phyloP scores from a whole-genome alignment of 352 stramenopile species.

The Phytophthora multivora region DNA sequence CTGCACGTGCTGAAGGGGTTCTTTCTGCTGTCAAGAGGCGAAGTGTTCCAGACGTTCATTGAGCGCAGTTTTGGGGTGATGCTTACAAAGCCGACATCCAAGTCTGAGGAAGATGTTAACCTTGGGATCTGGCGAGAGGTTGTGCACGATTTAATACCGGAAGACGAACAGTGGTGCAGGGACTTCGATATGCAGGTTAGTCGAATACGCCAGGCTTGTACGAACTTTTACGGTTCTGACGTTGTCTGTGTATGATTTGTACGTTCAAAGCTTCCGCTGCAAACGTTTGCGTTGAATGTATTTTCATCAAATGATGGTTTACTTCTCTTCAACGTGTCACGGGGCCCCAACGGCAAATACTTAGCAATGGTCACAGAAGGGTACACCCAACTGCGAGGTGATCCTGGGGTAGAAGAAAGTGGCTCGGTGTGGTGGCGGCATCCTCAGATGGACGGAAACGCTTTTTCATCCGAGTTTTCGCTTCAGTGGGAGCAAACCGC shows the following conservation, averaged over 20 bases:
- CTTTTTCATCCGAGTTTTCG: slow-evolving; percentile 50
- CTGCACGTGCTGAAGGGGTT: slow-evolving; percentile 65
- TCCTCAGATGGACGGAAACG: slow-evolving; percentile 39
- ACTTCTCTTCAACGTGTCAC: slow-evolving; percentile 27
- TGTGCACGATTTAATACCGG: slow-evolving; percentile 53
- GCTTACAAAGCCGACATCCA: slow-evolving; percentile 45
- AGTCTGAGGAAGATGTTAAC: slow-evolving; percentile 72
- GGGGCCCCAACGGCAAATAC: slow-evolving; percentile 35
- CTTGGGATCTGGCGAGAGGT: slow-evolving; percentile 59
- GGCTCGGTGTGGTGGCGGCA: slow-evolving; percentile 59
- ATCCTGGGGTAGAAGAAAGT: slow-evolving; percentile 20
- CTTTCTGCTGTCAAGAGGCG: slow-evolving; percentile 68
- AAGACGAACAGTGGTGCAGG: slow-evolving; percentile 43
- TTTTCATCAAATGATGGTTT: slow-evolving; percentile 49
- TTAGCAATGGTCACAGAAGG: slow-evolving; percentile 21
- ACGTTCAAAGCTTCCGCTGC: slow-evolving; percentile 47
- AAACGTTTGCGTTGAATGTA: slow-evolving; percentile 54
- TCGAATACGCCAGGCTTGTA: not conserved
- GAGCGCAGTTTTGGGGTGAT: slow-evolving; percentile 68
- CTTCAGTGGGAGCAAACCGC: slow-evolving; percentile 38
- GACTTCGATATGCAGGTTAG: slow-evolving; percentile 55
- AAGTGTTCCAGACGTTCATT: slow-evolving; percentile 78
- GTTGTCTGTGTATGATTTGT: not conserved
- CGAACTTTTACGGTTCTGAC: slow-evolving; percentile 4
- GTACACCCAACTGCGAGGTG: not conserved